A percentile compares a stretch with the other conserved stretches of the same genome.
These are phyloP conservation scores for Neophaeococcomyces aloes DNA, from an alignment of 2,329 filamentous ascomycete species.

Conservation along the genomic window DNA sequence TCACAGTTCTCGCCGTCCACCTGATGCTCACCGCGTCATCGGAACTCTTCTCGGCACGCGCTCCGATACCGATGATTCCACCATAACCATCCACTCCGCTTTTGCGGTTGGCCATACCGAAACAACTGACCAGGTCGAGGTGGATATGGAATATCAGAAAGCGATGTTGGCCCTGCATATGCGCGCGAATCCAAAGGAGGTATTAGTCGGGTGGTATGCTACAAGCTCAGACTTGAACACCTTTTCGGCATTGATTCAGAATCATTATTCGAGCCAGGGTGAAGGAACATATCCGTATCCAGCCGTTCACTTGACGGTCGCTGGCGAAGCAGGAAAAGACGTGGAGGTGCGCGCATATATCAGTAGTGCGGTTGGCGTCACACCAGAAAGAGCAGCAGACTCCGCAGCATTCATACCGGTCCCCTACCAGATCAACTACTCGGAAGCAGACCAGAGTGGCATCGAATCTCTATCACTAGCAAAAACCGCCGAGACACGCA, in stretches of 20 bases:
- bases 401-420: constrained; percentile 97
- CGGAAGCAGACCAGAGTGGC: constrained; percentile 63
- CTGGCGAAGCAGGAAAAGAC: constrained; percentile 75
- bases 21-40: constrained; percentile 90
- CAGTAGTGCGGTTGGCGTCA: constrained; percentile 86
- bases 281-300: constrained; percentile 96
- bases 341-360: constrained; percentile 92
- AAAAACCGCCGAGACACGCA: constrained; percentile 65
- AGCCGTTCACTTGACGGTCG: constrained; percentile 93
- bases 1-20: constrained; percentile 84
- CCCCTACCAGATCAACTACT: constrained; percentile 85
- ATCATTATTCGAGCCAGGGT: constrained; percentile 96
- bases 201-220: constrained; percentile 95
- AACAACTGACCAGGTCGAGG: constrained; percentile 96
- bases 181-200: constrained; percentile 85
- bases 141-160: constrained; percentile 99
- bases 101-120: constrained; percentile 98
- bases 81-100: constrained; percentile 90
- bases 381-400: constrained; percentile 86
- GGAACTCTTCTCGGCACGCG: constrained; percentile 87
- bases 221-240: constrained; percentile 95
- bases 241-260: constrained; percentile 97
- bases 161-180: constrained; percentile 94
- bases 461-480: constrained; percentile 77
- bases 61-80: constrained; percentile 80